Conservation (phyloP, 1,139 yeast genomes). For the Candida sp. region DNA sequence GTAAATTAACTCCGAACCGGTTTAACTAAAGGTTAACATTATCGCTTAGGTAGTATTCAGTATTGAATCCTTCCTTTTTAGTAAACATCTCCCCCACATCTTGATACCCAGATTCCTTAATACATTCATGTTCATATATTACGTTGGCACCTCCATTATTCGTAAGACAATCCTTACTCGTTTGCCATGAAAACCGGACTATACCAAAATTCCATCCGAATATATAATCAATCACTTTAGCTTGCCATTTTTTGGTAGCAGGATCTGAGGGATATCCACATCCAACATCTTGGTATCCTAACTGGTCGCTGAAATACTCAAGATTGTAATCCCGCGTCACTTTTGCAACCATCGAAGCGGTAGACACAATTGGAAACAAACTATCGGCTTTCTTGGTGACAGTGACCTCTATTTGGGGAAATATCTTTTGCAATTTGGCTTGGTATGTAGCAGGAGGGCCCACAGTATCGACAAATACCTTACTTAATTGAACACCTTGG, state of each 20-base stretch:
- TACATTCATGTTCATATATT: slow-evolving; percentile 36
- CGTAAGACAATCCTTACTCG: slow-evolving; percentile 71
- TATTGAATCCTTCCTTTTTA: slow-evolving; percentile 5
- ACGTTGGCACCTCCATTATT: slow-evolving; percentile 46
- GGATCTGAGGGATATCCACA: slow-evolving; percentile 97
- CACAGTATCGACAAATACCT: slow-evolving; percentile 90
- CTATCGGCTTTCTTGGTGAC: slow-evolving; percentile 98
- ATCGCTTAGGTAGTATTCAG: slow-evolving; percentile 7
- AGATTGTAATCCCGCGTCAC: slow-evolving; percentile 86
- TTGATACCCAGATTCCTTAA: slow-evolving; percentile 21
- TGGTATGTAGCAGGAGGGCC: slow-evolving; percentile 92
- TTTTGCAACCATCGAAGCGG: slow-evolving; percentile 97
- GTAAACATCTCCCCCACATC: slow-evolving; percentile 22
- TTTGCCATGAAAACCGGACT: slow-evolving; percentile 92
- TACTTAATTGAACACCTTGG: slow-evolving; percentile 59
- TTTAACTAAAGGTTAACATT: background rate
- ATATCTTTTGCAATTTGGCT: slow-evolving; percentile 61
- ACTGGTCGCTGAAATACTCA: slow-evolving; percentile 16
- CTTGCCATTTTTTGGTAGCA: slow-evolving; percentile 72
- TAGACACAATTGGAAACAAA: slow-evolving; percentile 88
- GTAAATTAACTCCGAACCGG: too few species aligned
- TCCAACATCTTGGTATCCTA: slow-evolving; percentile 48
- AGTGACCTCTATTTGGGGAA: slow-evolving; percentile 70
- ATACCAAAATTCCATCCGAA: slow-evolving; percentile 85
- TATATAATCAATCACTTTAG: slow-evolving; percentile 56